phyloP scores from a whole-genome alignment of 306 rosid species.

The Quercus berberidifolia region DNA sequence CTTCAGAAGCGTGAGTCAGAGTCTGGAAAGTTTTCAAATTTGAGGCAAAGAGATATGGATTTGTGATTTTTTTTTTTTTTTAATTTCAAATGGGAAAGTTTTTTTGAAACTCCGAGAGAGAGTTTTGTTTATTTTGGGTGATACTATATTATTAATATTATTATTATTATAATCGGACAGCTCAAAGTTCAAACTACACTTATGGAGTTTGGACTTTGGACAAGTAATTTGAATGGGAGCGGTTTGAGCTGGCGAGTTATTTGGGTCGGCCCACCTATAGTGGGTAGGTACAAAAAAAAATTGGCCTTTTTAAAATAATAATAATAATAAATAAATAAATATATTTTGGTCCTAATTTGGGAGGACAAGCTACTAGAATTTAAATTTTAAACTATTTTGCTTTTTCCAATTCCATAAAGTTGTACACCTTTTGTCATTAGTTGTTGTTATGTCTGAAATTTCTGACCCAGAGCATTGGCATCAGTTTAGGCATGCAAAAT shows the following conservation, averaged over 20 bases:
- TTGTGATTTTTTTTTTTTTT: too few species aligned
- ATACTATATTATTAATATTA: too few species aligned
- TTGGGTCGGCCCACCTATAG: not conserved
- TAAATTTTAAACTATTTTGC: too few species aligned
- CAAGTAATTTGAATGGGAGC: not conserved
- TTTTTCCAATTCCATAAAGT: too few species aligned
- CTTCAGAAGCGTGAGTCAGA: not conserved
- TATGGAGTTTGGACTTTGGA: too few species aligned
- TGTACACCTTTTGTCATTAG: too few species aligned
- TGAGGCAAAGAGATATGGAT: not conserved
- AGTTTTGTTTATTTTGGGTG: not conserved
- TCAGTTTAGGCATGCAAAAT: too few species aligned
- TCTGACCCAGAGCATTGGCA: too few species aligned
- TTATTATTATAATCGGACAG: not conserved
- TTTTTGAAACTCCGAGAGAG: not conserved
- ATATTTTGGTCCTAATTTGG: too few species aligned
- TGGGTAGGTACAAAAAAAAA: not conserved
- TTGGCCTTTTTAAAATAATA: not conserved
- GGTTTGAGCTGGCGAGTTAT: not conserved
- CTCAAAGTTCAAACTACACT: not conserved
- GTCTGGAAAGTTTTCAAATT: not conserved
- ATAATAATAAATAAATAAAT: too few species aligned
- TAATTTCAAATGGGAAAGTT: not conserved
- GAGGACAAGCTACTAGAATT: too few species aligned
- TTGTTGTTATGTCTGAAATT: too few species aligned